phyloP scores from a whole-genome alignment of 495 filamentous ascomycete species.

The Xylaria castorea region DNA sequence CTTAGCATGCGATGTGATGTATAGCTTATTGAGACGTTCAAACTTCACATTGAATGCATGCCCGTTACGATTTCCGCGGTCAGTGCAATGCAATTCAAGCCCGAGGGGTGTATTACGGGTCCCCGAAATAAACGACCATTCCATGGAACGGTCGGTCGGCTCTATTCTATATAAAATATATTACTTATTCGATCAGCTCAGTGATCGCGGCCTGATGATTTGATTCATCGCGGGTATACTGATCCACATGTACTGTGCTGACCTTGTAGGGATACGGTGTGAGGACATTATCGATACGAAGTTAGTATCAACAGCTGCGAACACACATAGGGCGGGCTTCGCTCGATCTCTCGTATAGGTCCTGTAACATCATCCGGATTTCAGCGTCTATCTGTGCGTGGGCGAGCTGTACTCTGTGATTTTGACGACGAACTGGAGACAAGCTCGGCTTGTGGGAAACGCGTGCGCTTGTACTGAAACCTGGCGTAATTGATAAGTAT shows the following conservation, averaged over 20 bases:
- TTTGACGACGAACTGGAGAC: neutral
- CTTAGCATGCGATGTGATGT: neutral
- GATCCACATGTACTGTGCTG: neutral
- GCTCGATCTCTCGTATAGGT: neutral
- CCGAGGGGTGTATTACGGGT: neutral
- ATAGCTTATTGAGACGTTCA: neutral
- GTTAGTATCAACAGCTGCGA: neutral
- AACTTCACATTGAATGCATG: neutral
- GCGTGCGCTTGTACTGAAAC: neutral
- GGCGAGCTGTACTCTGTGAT: neutral
- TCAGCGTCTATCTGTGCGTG: neutral
- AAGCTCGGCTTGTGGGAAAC: neutral
- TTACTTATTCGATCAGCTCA: neutral
- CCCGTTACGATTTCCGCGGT: neutral
- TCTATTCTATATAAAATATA: neutral
- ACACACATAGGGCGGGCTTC: neutral
- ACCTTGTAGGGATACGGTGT: neutral
- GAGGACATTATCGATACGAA: neutral
- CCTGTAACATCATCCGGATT: neutral
- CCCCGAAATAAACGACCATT: neutral
- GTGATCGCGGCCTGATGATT: neutral
- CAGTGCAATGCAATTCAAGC: neutral
- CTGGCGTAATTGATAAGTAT: neutral
- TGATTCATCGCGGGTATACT: neutral
- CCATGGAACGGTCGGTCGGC: neutral